phyloP scores from a whole-genome alignment of 352 stramenopile species.

The Globisporangium splendens region DNA sequence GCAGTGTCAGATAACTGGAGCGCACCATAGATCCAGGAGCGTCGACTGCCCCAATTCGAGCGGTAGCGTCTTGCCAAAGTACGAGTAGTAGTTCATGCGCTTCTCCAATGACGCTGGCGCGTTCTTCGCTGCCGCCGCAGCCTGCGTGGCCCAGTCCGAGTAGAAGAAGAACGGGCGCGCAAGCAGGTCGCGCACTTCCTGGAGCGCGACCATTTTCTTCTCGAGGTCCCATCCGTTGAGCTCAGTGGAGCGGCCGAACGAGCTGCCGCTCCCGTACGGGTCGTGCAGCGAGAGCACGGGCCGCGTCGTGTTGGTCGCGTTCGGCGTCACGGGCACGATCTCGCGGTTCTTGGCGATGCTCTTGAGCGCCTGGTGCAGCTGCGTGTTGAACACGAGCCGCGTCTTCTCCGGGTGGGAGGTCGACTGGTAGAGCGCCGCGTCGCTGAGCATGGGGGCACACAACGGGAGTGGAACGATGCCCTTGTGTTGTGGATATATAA shows the following conservation, averaged over 20 bases:
- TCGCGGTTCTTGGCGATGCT: constrained; percentile 62
- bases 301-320: constrained; percentile 24
- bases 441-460: constrained; percentile 23
- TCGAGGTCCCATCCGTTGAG: constrained; percentile 76
- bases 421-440: constrained; percentile 44
- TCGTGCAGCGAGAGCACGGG: constrained; percentile 32
- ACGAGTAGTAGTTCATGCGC: constrained; percentile 48
- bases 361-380: constrained; percentile 71
- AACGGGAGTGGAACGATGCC: no score
- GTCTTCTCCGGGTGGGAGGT: constrained; percentile 46
- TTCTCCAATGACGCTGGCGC: constrained; percentile 33
- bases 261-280: constrained; percentile 16
- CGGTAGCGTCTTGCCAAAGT: constrained; percentile 75
- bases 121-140: constrained; percentile 16
- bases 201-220: constrained; percentile 68
- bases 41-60: constrained; percentile 61
- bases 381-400: constrained; percentile 65
- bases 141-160: constrained; percentile 46
- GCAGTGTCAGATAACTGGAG: background rate
- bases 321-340: constrained; percentile 24
- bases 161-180: constrained; percentile 77
- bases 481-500: background rate
- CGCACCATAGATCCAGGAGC: constrained; percentile 69
- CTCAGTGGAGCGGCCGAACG: constrained; percentile 34
- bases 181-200: constrained; percentile 57